Base-by-base conservation (phyloP, 345 rosid genomes). In the rapeseed (Brassica napus) region DNA sequence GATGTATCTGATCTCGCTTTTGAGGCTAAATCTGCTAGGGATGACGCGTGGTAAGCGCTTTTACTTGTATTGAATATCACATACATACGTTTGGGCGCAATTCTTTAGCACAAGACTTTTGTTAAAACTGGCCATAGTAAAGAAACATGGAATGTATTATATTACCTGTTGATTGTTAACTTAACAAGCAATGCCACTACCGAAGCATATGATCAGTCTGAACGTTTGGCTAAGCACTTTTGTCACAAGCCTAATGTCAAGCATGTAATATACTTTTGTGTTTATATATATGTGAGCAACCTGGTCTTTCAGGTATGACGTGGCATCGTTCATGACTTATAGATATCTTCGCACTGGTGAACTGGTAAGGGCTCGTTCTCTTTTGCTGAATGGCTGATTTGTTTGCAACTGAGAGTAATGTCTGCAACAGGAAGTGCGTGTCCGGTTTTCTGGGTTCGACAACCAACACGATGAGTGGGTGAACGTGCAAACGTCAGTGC, bases 391-490 rank as follows among this genome's bases (percentile, higher is more conserved):
- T 62, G 72, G 21, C 69, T 69, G 42, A 30, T 69, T 55, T 30
- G 60, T 61, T 37, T 37, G 68, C 31, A 63, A 42, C 83, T 75
- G 39, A 69, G 72, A 39, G 49, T 12, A 14, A 14, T 75, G 34
- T 70, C 76, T 70, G 64, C 82, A 10, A 31, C 85, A 94, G 98
- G 97, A 92, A 86, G 98, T 83, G 28, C 97, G 97, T 67, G 92
- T 89, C 35, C 85, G 98, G 14, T 94, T 85, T 79, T 68, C 93
- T 72, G 97, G 98, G 7, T 94, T 83, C 18, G 76, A 77, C 47
- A 86, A 89, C 44, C 55, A 75, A 47, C 87, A 94, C 16, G 98
- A 94, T 73, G 98, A 94, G 82, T 94, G 98, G 98, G 92, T 94
- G 68, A 88, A 84, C 28, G 90, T 94, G 55, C 86, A 63, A 75